Evolutionary conservation across 2,329 filamentous ascomycete genomes (phyloP), one percentile per base, ranked within the genome.

Genomic region (Fusarium pseudonygamai): DNA sequence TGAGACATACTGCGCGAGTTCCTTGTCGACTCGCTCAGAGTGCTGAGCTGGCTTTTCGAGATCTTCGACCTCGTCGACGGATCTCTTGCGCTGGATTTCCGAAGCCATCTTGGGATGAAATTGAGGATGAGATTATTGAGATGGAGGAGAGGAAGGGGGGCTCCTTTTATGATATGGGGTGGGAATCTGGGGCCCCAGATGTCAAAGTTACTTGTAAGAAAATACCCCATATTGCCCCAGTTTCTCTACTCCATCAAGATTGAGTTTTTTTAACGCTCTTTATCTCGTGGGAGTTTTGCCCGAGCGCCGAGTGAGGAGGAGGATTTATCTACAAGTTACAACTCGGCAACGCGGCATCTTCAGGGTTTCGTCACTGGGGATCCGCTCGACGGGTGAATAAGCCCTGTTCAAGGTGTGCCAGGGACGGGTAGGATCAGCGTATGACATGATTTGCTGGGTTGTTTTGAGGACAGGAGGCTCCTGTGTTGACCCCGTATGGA

Each of bases 1-100:
- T 26, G 86, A 86, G 34, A 90, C 88, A 82, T 95, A 95, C 46
- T 77, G 69, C 56, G 91, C 91, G 42, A 95, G 84, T 82, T 95
- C 93, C 62, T 87, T 85, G 81, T 95, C 93, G 62, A 94, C 86
- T 46, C 78, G 80, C 39, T 78, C 78, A 49, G 81, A 81, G 66
- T 92, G 87, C 30, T 69, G 58, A 88, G 87, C 7, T 6, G 71
- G 86, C 62, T 86, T 83, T 32, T 83, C 79, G 50, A 84, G 78
- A 30, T 84, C 77, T 49, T 81, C 80, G 55, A 79, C 74, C 52
- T 83, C 65, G 22, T 68, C 69, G n/a, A 70, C 24, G 5, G 72
- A 69, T 24, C 65, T 59, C 60, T 76, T 76, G 34, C 63, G 68
- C 20, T 67, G 30, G 4, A 71, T 57, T 39, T 74, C 52, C 8